phyloP scores from a whole-genome alignment of 2,329 filamentous ascomycete genomes.

The Trichothecium sympodiale region DNA sequence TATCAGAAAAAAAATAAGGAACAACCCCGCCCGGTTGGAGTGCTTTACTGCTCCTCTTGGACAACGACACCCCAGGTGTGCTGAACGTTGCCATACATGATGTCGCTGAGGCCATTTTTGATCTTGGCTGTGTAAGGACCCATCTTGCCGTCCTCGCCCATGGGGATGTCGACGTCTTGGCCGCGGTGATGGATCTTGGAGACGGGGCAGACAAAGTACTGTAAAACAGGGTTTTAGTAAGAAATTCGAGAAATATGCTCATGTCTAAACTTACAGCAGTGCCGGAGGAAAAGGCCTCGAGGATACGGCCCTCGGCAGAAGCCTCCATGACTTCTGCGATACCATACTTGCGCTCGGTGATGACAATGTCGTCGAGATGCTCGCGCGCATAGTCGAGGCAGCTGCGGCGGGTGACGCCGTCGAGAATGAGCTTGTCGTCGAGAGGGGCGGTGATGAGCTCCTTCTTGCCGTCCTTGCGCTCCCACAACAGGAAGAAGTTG shows the following conservation, averaged over 20 bases:
- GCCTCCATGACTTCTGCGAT: constrained; percentile 70
- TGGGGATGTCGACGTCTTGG: constrained; percentile 49
- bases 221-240: constrained; percentile 9
- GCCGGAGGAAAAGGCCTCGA: constrained; percentile 80
- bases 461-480: constrained; percentile 32
- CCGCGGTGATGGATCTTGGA: constrained; percentile 58
- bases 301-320: constrained; percentile 58
- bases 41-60: constrained; percentile 39
- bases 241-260: background rate
- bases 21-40: too few species aligned
- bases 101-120: constrained; percentile 57
- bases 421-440: constrained; percentile 72
- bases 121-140: constrained; percentile 48
- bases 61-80: constrained; percentile 63
- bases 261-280: constrained; percentile 56
- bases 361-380: constrained; percentile 51
- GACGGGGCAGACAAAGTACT: constrained; percentile 63
- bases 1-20: too few species aligned
- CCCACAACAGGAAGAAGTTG: constrained; percentile 86
- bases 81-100: constrained; percentile 62
- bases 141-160: constrained; percentile 36
- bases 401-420: constrained; percentile 77
- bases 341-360: constrained; percentile 74
- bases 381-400: constrained; percentile 62
- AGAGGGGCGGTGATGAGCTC: constrained; percentile 75